These are phyloP conservation scores for Fonticula alba DNA, from an alignment of 78 protist species.

Conservation along the genomic window DNA sequence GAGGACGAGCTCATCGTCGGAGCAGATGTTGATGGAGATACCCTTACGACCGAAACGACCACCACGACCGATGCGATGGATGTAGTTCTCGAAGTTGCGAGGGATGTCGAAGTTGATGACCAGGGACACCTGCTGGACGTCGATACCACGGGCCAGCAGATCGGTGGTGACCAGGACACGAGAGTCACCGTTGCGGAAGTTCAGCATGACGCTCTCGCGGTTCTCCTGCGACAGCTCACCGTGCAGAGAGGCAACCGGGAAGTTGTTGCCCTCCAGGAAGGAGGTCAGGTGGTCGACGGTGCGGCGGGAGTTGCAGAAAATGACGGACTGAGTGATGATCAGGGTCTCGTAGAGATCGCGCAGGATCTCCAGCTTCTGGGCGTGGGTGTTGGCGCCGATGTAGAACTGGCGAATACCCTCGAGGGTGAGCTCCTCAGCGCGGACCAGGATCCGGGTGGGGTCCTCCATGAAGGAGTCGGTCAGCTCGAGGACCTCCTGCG, in stretches of 20 bases:
- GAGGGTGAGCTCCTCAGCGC: slow-evolving; percentile 72
- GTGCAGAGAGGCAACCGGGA: not conserved
- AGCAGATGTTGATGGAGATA: slow-evolving; percentile 71
- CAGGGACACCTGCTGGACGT: slow-evolving; percentile 41
- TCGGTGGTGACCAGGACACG: slow-evolving; percentile 62
- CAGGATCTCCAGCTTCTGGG: slow-evolving; percentile 93
- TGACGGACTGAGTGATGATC: slow-evolving; percentile 42
- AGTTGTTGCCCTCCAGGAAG: too few species aligned
- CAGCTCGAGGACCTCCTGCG: slow-evolving; percentile 86
- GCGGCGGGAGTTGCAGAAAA: slow-evolving; percentile 55
- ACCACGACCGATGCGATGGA: slow-evolving; percentile 62
- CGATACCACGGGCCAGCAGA: slow-evolving; percentile 69
- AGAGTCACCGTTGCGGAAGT: slow-evolving; percentile 21
- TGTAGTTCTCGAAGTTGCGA: slow-evolving; percentile 22
- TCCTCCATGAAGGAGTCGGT: slow-evolving; percentile 89
- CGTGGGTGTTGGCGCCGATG: slow-evolving; percentile 75
- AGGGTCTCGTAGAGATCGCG: slow-evolving; percentile 92
- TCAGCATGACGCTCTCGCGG: slow-evolving; percentile 15
- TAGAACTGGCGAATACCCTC: slow-evolving; percentile 95
- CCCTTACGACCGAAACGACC: slow-evolving; percentile 88
- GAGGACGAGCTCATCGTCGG: too few species aligned
- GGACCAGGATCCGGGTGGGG: slow-evolving; percentile 91
- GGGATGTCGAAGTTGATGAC: slow-evolving; percentile 42
- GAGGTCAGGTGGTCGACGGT: slow-evolving; percentile 19
- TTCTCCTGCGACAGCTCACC: slow-evolving; percentile 25